Base-by-base conservation (phyloP, 2,329 filamentous ascomycete species). In the Fusarium caatingaense region DNA sequence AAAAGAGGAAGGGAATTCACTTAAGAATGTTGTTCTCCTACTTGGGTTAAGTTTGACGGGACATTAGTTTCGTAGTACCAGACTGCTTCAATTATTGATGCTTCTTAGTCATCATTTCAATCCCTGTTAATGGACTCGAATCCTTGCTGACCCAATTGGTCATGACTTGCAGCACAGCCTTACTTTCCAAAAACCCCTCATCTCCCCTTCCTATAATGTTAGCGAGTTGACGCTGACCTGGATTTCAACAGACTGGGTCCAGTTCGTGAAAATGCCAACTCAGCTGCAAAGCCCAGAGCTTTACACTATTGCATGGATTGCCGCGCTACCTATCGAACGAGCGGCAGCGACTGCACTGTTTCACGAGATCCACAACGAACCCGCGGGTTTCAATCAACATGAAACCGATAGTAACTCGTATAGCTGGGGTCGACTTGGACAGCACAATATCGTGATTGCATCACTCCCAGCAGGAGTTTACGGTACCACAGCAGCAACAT, bases 361-460 rank as follows among this genome's bases (percentile, higher is more conserved):
- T 2, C 74, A 79, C 28, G 64, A 73, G 16, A 16, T 54, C 4
- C 71, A 77, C 42, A 56, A 37, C 1, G 27, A 51, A 3, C 63
- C 72, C 1, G 10, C 32, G 4, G 54, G 21, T 4, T 71, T 74
- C 15, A 30, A 44, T 2, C 56, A 56, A 25, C 34, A 64, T 20
- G n/a, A 11, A 8, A 46, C 21, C 6, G 76, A 79, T 16, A 50
- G 50, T 0, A 79, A 79, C 34, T 53, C 54, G 0, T 79, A 79
- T 30, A 71, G 64, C 0, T 76, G 70, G 54, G 76, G 75, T 2
- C 66, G 68, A 0, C 61, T 78, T 2, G 66, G 72, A 1, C 12
- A 56, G 0, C 76, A 79, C 34, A 76, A 77, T 4, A 37, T 78
- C 0, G 74, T 77, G 1, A 77, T 78, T 1, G 68, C 71, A 3